These are phyloP conservation scores for Pochonia chlamydosporia DNA, from an alignment of 2,329 filamentous ascomycete species.

Conservation along the genomic window DNA sequence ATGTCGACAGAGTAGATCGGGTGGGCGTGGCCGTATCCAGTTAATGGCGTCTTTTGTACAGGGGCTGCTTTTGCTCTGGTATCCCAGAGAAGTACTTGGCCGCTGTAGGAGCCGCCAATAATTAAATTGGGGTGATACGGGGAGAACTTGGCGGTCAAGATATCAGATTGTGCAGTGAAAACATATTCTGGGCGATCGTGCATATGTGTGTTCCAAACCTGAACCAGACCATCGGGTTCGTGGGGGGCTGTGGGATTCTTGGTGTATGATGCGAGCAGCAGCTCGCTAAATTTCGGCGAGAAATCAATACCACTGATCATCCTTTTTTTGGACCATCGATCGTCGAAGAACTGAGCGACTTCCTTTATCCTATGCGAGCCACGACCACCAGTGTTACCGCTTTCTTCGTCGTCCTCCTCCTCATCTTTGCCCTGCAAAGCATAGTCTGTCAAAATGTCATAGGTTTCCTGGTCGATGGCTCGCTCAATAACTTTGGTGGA, in stretches of 20 bases:
- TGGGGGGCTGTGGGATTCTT: slow-evolving; percentile 95
- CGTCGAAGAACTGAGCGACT: slow-evolving; percentile 87
- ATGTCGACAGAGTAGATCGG: slow-evolving; percentile 94
- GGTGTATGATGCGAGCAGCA: slow-evolving; percentile 90
- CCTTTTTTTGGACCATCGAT: slow-evolving; percentile 93
- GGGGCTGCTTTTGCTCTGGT: slow-evolving; percentile 84
- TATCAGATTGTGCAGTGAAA: slow-evolving; percentile 93
- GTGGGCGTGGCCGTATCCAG: slow-evolving; percentile 91
- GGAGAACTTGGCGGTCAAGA: slow-evolving; percentile 95
- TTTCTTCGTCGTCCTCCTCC: slow-evolving; percentile 78
- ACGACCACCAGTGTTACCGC: slow-evolving; percentile 62
- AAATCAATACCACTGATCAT: slow-evolving; percentile 97
- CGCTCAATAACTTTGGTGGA: slow-evolving; percentile 97
- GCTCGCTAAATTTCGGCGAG: slow-evolving; percentile 89
- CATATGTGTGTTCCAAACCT: slow-evolving; percentile 95
- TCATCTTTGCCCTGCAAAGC: slow-evolving; percentile 70
- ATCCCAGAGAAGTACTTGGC: slow-evolving; percentile 95
- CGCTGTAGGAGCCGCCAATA: slow-evolving; percentile 91
- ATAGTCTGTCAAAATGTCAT: slow-evolving; percentile 94
- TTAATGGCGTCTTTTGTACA: slow-evolving; percentile 92
- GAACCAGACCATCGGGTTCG: slow-evolving; percentile 86
- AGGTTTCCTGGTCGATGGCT: slow-evolving; percentile 82
- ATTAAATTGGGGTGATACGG: slow-evolving; percentile 96
- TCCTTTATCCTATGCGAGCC: slow-evolving; percentile 76
- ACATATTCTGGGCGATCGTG: slow-evolving; percentile 93